Base-by-base conservation (phyloP, 495 filamentous ascomycete species). In the Penicillium antarcticum region DNA sequence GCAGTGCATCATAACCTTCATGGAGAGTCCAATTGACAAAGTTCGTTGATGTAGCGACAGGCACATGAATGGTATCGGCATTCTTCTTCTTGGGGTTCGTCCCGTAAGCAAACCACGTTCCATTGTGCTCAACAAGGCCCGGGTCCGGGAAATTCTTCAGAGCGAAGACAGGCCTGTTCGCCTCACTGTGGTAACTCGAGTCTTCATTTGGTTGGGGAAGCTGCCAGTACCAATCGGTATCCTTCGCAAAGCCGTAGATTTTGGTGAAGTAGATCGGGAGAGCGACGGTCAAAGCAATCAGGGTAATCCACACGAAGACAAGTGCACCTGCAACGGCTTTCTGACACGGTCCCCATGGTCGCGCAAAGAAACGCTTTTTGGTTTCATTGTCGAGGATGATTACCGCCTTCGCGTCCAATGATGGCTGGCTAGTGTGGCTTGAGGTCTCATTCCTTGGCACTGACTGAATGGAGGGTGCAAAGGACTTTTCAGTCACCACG, bases 131-230 rank as follows among this genome's bases (percentile, higher is more conserved):
- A 24, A 69, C 37, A 9, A 70, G 57, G n/a, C 65, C 66, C 0
- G 70, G 70, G 43, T 72, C 68, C 3, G 70, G 63, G 49, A 73
- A 73, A 42, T 73, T 57, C 9, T 60, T 43, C 8, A 65, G 14
- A 1, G 52, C 64, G 9, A 45, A 62, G 12, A 61, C 26, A 11
- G 66, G 66, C 3, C 34, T 41, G 33, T 68, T 64, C n/a, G 48
- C 54, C 31, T 38, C 13, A 35, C 50, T 34, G 19, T 52, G 23
- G 35, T 67, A 68, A 19, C 58, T 70, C 11, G 54, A 40, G 17
- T 62, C 51, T 14, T 62, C 51, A 12, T 51, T 38, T 50, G 26
- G 53, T n/a, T 36, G 43, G 17, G 19, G 32, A 42, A 19, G 42
- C 2, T 40, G 29, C 21, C 46, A 59, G 9, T 42, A n/a, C 31